Percentiles rank a stretch among this genome's conserved stretches.
Evolutionary conservation across 805 yeast genomes (phyloP).

Genomic region (Metschnikowia chrysomelidarum): DNA sequence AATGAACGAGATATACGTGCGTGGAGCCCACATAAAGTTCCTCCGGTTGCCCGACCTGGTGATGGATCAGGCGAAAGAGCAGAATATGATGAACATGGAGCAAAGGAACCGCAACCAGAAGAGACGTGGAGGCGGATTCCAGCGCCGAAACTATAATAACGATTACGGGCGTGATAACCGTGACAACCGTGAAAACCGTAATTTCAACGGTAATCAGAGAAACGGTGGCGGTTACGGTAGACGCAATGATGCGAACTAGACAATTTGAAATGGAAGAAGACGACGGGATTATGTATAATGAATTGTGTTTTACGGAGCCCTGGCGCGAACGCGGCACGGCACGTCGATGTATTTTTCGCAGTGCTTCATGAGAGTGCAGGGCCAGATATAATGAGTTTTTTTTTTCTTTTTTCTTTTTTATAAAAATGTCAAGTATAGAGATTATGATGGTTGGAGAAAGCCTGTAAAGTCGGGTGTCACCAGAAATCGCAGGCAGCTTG

Average conservation of each 20-base stretch:
- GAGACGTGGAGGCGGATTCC: conserved; percentile 39
- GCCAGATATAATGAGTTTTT: not conserved
- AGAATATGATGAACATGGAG: conserved; percentile 50
- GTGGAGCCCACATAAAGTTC: conserved; percentile 82
- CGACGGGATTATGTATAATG: conserved; percentile 3
- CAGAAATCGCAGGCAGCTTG: no score
- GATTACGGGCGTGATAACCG: conserved; percentile 27
- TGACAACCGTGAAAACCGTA: conserved; percentile 8
- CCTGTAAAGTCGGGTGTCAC: no score
- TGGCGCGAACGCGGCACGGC: not conserved
- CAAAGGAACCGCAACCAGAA: conserved; percentile 47
- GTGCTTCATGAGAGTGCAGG: not conserved
- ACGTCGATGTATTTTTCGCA: not conserved
- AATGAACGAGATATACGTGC: conserved; percentile 71
- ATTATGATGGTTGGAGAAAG: no score
- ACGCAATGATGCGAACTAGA: conserved; percentile 13
- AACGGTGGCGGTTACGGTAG: conserved; percentile 16
- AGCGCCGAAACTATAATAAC: conserved; percentile 21
- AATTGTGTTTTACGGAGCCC: no score
- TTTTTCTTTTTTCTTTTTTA: conserved; percentile 2
- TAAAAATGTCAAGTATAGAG: not conserved
- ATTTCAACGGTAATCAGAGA: conserved; percentile 12
- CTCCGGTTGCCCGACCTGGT: conserved; percentile 72
- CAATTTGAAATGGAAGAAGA: not conserved
- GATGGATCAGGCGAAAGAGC: conserved; percentile 74